These are phyloP conservation scores for Linanthus parryae DNA, from an alignment of 148 eudicot species.

Conservation along the genomic window DNA sequence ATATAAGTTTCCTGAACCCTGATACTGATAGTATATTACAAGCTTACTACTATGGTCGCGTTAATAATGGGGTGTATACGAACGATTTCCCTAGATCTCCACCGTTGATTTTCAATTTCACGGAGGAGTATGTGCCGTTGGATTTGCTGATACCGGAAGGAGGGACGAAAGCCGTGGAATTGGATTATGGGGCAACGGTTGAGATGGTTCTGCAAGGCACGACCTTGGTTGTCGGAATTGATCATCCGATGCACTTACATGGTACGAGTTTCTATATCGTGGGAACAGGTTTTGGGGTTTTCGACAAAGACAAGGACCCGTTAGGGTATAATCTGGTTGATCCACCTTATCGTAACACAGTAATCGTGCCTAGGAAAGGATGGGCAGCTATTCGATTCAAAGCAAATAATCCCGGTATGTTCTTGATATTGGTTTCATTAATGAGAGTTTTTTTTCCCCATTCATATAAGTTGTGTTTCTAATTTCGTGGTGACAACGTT, in stretches of 20 bases:
- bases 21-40: conserved; percentile 15
- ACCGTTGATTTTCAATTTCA: conserved; percentile 12
- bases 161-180: conserved; percentile 12
- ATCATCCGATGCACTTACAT: conserved; percentile 34
- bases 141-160: conserved; percentile 5
- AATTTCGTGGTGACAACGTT: not conserved
- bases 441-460: not conserved
- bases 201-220: conserved; percentile 27
- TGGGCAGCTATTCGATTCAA: conserved; percentile 29
- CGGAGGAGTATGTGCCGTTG: conserved; percentile 2
- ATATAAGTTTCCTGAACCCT: conserved; percentile 19
- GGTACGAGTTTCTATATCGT: conserved; percentile 25
- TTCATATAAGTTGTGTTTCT: not conserved
- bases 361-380: conserved; percentile 25
- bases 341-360: conserved; percentile 20
- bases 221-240: conserved; percentile 13
- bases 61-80: conserved; percentile 5
- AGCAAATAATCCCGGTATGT: conserved; percentile 27
- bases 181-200: conserved; percentile 16
- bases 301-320: conserved; percentile 9
- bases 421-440: not conserved
- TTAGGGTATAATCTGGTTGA: conserved; percentile 20
- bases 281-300: conserved; percentile 22
- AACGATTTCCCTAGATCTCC: conserved; percentile 19
- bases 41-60: conserved; percentile 22